Conservation (phyloP, 306 rosid genomes). For the Sesbania bispinosa region DNA sequence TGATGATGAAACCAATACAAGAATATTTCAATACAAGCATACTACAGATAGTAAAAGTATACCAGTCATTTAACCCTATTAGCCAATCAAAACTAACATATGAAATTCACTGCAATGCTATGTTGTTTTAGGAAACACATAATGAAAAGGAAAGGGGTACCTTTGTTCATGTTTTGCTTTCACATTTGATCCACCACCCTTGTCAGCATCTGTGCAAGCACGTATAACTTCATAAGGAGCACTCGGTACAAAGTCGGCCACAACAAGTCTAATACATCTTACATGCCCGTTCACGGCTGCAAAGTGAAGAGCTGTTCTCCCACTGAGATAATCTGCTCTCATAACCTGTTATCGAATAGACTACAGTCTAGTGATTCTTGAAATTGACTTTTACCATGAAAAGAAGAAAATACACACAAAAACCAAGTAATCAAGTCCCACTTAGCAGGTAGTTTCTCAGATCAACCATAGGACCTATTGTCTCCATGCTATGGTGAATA, state of each 20-base stretch:
- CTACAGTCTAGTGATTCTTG: background rate
- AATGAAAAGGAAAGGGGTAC: conserved; percentile 39
- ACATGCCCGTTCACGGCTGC: conserved; percentile 88
- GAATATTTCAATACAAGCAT: background rate
- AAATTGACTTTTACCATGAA: background rate
- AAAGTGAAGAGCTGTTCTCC: conserved; percentile 93
- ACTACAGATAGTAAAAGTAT: background rate
- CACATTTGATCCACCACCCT: conserved; percentile 40
- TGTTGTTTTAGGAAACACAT: background rate
- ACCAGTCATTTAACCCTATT: background rate
- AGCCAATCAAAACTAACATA: background rate
- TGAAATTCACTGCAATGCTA: background rate
- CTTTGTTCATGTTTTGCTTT: conserved; percentile 59
- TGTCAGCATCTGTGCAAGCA: conserved; percentile 33
- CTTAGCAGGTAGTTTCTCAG: background rate
- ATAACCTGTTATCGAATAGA: conserved; percentile 48
- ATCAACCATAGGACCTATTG: background rate
- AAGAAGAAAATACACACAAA: background rate
- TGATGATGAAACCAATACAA: background rate
- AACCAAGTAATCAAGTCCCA: background rate
- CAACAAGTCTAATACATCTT: conserved; percentile 83
- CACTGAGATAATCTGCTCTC: conserved; percentile 91
- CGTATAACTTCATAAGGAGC: conserved; percentile 51
- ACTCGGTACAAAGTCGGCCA: conserved; percentile 89
- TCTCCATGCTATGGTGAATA: background rate